Evolutionary conservation across 352 stramenopile genomes (phyloP).

Genomic region (Phytophthora megakarya): DNA sequence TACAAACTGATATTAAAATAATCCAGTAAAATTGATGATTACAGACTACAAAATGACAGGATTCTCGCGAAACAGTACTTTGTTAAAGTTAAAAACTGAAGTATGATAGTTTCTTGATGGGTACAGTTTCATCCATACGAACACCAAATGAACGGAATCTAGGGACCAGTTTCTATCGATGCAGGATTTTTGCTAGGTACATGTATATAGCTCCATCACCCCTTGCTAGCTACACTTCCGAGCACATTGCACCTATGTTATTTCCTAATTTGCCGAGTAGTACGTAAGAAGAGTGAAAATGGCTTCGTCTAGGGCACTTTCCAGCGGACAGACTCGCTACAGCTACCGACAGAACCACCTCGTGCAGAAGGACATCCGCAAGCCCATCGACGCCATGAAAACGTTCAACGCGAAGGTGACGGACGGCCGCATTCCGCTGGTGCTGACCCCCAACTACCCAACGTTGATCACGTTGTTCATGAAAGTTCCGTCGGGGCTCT

Average conservation of each 20-base stretch:
- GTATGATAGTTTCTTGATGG: no score
- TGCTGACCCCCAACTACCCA: conserved; percentile 64
- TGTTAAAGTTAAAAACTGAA: no score
- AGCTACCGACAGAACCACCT: conserved; percentile 43
- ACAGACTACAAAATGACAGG: no score
- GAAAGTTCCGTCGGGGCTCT: conserved; percentile 69
- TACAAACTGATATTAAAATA: no score
- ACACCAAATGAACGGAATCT: conserved; percentile 25
- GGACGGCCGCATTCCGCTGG: conserved; percentile 66
- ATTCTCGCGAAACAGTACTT: no score
- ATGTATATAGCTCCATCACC: conserved; percentile 20
- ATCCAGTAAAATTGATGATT: no score
- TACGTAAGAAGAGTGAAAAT: not conserved
- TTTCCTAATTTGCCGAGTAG: conserved; percentile 11
- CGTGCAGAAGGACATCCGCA: conserved; percentile 60
- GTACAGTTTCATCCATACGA: conserved; percentile 20
- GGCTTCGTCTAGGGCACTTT: not conserved
- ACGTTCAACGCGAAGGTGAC: conserved; percentile 62
- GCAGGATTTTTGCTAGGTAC: conserved; percentile 10
- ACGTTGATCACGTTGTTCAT: conserved; percentile 56
- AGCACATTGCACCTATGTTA: not conserved
- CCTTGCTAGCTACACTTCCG: conserved; percentile 9
- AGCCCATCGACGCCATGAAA: conserved; percentile 57
- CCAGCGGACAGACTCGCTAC: conserved; percentile 22
- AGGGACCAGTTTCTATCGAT: not conserved